These are phyloP conservation scores for Sporothrix globosa DNA, from an alignment of 2,329 filamentous ascomycete species.

Conservation along the genomic window DNA sequence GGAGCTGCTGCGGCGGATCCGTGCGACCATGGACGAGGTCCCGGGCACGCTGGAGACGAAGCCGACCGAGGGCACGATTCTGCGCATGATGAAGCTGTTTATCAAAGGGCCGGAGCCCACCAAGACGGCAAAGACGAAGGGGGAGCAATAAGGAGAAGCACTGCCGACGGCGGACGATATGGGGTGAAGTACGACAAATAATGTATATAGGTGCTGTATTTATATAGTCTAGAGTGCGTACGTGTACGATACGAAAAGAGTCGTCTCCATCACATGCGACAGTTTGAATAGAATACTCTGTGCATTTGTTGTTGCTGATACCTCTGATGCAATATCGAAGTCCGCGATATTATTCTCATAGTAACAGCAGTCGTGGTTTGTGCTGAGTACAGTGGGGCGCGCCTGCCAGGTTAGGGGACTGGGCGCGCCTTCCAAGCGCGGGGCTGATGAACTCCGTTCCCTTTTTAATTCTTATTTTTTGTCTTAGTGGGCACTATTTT, in stretches of 20 bases:
- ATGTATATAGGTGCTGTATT: not conserved
- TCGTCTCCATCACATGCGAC: no score
- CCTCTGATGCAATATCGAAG: no score
- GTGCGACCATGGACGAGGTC: slow-evolving; percentile 42
- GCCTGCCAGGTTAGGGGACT: not conserved
- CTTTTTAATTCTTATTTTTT: slow-evolving; percentile 15
- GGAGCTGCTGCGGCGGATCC: slow-evolving; percentile 54
- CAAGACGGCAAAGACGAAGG: not conserved
- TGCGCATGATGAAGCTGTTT: slow-evolving; percentile 45
- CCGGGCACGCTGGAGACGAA: slow-evolving; percentile 49
- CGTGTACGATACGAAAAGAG: not conserved
- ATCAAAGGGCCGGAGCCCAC: slow-evolving; percentile 45
- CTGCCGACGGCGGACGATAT: no score
- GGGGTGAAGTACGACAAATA: not conserved
- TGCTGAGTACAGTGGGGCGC: not conserved
- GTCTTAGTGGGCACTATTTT: slow-evolving; percentile 24
- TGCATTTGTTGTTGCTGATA: no score
- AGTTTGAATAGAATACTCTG: no score
- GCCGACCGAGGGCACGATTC: slow-evolving; percentile 49
- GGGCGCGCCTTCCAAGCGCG: slow-evolving; percentile 25
- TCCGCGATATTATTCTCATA: not conserved
- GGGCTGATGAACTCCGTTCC: slow-evolving; percentile 17
- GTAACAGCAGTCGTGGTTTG: not conserved
- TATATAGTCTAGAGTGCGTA: no score
- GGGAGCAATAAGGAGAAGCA: not conserved